Conservation (phyloP, 2,329 filamentous ascomycete genomes). For the Xylariaceae sp. region DNA sequence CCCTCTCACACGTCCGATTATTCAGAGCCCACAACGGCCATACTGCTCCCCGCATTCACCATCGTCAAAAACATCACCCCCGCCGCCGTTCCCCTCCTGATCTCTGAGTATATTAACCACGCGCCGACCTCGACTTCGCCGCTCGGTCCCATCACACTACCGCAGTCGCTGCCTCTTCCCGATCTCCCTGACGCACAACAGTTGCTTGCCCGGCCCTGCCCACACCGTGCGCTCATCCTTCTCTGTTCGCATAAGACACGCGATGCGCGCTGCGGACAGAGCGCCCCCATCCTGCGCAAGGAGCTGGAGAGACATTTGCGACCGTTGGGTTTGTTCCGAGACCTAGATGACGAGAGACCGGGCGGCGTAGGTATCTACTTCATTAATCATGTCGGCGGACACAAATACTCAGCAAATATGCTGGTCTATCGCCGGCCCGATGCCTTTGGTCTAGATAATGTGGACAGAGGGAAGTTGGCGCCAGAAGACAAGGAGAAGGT, state of each 20-base stretch:
- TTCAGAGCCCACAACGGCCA: conserved; percentile 66
- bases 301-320: conserved; percentile 88
- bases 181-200: conserved; percentile 18
- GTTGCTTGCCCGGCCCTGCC: conserved; percentile 56
- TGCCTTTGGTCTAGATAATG: conserved; percentile 49
- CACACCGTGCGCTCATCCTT: conserved; percentile 81
- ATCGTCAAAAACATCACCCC: conserved; percentile 81
- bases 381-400: conserved; percentile 91
- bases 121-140: conserved; percentile 70
- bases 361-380: conserved; percentile 96
- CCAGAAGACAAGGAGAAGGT: conserved; percentile 38
- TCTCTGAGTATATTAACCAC: conserved; percentile 63
- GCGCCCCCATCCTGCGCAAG: conserved; percentile 77
- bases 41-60: conserved; percentile 80
- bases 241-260: conserved; percentile 94
- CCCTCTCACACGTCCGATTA: conserved; percentile 61
- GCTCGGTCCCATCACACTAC: conserved; percentile 41
- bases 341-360: conserved; percentile 80
- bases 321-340: conserved; percentile 76
- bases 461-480: conserved; percentile 35
- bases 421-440: conserved; percentile 74
- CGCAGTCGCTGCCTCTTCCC: conserved; percentile 30
- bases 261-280: conserved; percentile 91
- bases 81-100: conserved; percentile 63
- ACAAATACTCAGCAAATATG: conserved; percentile 94